Conservation (phyloP, 2,329 filamentous ascomycete species). For the Zalaria obscura region DNA sequence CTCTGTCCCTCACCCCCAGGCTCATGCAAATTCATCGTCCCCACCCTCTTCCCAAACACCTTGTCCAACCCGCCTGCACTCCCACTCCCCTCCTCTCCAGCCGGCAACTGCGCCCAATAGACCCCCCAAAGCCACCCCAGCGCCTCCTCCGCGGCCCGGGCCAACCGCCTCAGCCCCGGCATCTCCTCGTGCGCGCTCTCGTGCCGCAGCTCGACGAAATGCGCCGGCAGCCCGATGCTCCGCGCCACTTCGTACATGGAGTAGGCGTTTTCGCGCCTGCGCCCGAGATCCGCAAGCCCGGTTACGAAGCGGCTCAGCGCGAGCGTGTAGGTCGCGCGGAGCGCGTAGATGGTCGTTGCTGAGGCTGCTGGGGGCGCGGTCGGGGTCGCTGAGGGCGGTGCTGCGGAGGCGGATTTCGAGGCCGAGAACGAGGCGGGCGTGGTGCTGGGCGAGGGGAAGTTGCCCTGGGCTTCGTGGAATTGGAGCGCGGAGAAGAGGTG, state of each 20-base stretch:
- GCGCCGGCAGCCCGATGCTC: constrained; percentile 54
- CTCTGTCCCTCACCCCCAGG: background rate
- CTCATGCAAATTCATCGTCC: background rate
- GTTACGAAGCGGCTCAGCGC: too few relatives aligned
- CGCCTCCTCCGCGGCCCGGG: constrained; percentile 53
- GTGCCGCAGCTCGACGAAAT: constrained; percentile 80
- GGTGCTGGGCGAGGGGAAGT: constrained; percentile 41
- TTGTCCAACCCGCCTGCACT: constrained; percentile 4
- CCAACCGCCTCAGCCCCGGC: constrained; percentile 59
- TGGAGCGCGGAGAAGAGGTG: constrained; percentile 56
- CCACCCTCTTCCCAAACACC: constrained; percentile 7
- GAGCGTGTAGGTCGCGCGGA: constrained; percentile 48
- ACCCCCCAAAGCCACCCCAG: constrained; percentile 79
- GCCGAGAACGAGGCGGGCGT: constrained; percentile 34
- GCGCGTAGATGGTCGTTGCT: background rate
- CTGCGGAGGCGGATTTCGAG: too few relatives aligned
- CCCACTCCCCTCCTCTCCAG: constrained; percentile 8
- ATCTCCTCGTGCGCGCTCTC: constrained; percentile 83
- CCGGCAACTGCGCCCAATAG: constrained; percentile 55
- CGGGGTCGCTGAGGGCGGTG: too few relatives aligned
- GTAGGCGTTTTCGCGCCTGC: constrained; percentile 35
- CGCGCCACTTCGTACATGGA: constrained; percentile 62
- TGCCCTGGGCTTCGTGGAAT: constrained; percentile 49
- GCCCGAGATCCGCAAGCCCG: constrained; percentile 61
- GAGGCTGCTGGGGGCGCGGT: too few relatives aligned